Base-by-base conservation (phyloP, 2,329 filamentous ascomycete genomes). In the Fusarium lyarnte region DNA sequence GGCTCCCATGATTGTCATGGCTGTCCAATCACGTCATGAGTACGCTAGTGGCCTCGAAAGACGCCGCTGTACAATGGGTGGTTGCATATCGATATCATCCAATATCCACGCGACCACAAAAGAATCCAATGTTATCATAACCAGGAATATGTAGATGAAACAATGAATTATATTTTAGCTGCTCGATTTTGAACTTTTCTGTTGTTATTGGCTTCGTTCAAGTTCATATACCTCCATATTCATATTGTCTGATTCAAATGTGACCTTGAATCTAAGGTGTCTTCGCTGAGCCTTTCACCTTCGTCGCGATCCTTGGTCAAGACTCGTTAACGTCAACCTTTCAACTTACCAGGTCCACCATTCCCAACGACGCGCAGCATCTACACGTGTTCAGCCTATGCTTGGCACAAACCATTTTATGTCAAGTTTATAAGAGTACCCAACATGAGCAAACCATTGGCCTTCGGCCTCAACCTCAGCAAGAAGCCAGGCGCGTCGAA, bases 391-490 rank as follows among this genome's bases (percentile, higher is more conserved):
- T 21, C 33, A 42, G n/a, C 25, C 25, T 49, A 23, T 23, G 41
- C 27, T 19, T 38, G 5, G 21, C 36, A 4, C 4, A 27, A 13
- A 12, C 41, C n/a, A 29, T n/a, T 52, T 21, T 21, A 57, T 12
- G 25, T 27, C 33, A 11, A 29, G 27, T 29, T 16, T 31, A 38
- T 14, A 17, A 17, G 19, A 55, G 58, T 17, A 29, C 46, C 42
- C 66, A 78, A 49, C 52, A 87, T 87, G 85, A 85, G 82, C 78
- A 87, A 85, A 66, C 84, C 84, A n/a, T 74, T 87, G 27, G 83
- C 85, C 42, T 86, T 86, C 74, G 91, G 90, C 55, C 85, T 93
- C 42, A 92, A 88, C 76, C 74, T 90, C 47, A 81, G 86, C 54
- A 91, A 90, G 77, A 93, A 91, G 79, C 78, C 85, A 5, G 82